Base-by-base conservation (phyloP, 768 basidiomycete genomes). In the Rhodotorula kratochvilovae region DNA sequence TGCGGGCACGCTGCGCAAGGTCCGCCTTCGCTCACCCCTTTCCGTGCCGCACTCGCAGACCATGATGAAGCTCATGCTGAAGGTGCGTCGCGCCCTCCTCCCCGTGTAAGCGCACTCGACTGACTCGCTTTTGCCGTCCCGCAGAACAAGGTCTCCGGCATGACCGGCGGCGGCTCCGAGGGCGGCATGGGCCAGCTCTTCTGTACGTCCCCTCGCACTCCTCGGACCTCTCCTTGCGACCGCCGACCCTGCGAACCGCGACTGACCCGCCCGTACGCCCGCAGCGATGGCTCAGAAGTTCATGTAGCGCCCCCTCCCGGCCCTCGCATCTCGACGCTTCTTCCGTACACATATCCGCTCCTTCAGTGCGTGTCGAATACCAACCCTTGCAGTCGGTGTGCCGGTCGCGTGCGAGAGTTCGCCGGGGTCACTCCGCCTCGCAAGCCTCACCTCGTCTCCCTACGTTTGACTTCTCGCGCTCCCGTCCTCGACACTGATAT, bases 61-160 rank as follows among this genome's bases (percentile, higher is more conserved):
- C 48, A 50, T 73, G 57, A 73, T 73, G 68, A 73, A 73, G 68
- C 68, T 73, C 45, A 10, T 70, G 45, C 7, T 70, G 50, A 73
- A 69, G 54, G 55, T 33, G 33, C 16, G 55, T 15, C 35, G 48
- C 13, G 27, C 36, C 27, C 42, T 36, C 7, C 19, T 21, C 17
- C 12, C 25, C 27, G 19, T 7, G 19, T 23, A 15, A 8, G n/a
- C 8, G 2, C 35, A 19, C 53, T 29, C 5, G 46, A 48, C 7
- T 27, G 11, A n/a, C n/a, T n/a, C n/a, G n/a, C n/a, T n/a, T 11
- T 1, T 12, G 8, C 48, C 27, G 48, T 7, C 48, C 25, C 48
- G 48, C 48, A 54, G 62, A 63, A 64, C 54, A 54, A 56, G 54
- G 54, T 56, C 19, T 36, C 33, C 12, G 64, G 64, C 35, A 46